phyloP scores from a whole-genome alignment of 495 filamentous ascomycete species.

The Aspergillus homomorphus region DNA sequence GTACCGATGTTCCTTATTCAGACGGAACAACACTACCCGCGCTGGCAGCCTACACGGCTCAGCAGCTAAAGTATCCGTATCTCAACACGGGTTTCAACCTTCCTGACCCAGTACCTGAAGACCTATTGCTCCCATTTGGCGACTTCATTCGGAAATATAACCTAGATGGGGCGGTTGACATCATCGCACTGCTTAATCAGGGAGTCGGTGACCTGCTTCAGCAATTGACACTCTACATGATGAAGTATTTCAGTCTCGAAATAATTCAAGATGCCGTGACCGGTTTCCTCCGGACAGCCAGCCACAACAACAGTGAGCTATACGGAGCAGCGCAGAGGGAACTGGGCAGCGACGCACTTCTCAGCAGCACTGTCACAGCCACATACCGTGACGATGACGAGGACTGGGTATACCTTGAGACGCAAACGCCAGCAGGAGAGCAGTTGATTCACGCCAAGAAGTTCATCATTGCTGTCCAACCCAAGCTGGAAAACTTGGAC shows the following conservation, averaged over 20 bases:
- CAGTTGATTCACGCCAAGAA: conserved; percentile 37
- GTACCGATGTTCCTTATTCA: neutral
- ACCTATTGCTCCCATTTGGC: conserved; percentile 46
- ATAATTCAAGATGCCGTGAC: neutral
- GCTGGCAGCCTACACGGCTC: conserved; percentile 25
- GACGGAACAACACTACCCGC: neutral
- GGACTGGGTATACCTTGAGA: neutral
- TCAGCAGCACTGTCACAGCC: neutral
- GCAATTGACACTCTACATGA: conserved; percentile 16
- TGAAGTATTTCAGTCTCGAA: conserved; percentile 12
- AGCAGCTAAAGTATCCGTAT: conserved; percentile 42
- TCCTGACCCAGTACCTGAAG: conserved; percentile 44
- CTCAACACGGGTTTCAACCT: conserved; percentile 39
- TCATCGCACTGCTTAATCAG: conserved; percentile 3
- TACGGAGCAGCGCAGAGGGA: neutral
- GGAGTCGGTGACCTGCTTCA: conserved; percentile 29
- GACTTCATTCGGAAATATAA: conserved; percentile 47
- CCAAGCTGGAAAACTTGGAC: conserved; percentile 27
- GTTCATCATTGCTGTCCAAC: conserved; percentile 40
- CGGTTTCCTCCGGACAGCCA: neutral
- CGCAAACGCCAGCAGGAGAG: neutral
- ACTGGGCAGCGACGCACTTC: neutral
- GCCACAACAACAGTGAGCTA: conserved; percentile 7
- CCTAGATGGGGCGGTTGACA: conserved; percentile 11
- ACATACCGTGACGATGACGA: neutral